Evolutionary conservation across 306 rosid species (phyloP).

Genomic region (Begonia loranthoides): DNA sequence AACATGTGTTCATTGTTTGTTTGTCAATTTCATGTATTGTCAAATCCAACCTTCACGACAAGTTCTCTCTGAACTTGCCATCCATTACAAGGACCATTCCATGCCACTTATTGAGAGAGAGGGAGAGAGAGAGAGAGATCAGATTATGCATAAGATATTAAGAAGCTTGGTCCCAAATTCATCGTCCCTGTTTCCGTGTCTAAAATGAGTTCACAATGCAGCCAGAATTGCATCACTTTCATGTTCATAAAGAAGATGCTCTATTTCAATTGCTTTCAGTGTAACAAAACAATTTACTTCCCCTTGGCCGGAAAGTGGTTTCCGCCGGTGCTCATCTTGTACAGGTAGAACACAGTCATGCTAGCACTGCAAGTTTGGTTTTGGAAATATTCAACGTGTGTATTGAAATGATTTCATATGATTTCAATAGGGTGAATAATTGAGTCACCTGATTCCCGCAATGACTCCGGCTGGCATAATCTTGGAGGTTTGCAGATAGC

Average conservation of each 20-base stretch:
- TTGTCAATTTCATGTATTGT: no score
- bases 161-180: no score
- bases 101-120: no score
- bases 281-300: slow-evolving; percentile 23
- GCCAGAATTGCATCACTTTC: neutral
- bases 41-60: no score
- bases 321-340: slow-evolving; percentile 76
- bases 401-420: slow-evolving; percentile 29
- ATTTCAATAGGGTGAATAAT: no score
- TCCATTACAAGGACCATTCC: no score
- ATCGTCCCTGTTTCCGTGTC: slow-evolving; percentile 3
- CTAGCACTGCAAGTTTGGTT: slow-evolving; percentile 53
- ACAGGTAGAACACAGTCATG: slow-evolving; percentile 63
- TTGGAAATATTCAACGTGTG: no score
- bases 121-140: no score
- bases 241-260: slow-evolving; percentile 19
- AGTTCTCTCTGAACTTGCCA: no score
- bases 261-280: no score
- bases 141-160: no score
- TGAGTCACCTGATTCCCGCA: slow-evolving; percentile 70
- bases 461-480: slow-evolving; percentile 84
- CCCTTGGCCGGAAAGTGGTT: slow-evolving; percentile 65
- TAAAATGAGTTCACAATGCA: slow-evolving; percentile 2
- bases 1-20: no score
- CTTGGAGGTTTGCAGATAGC: slow-evolving; percentile 62